Conservation (phyloP, 352 stramenopile genomes). For the Phytopythium vexans region DNA sequence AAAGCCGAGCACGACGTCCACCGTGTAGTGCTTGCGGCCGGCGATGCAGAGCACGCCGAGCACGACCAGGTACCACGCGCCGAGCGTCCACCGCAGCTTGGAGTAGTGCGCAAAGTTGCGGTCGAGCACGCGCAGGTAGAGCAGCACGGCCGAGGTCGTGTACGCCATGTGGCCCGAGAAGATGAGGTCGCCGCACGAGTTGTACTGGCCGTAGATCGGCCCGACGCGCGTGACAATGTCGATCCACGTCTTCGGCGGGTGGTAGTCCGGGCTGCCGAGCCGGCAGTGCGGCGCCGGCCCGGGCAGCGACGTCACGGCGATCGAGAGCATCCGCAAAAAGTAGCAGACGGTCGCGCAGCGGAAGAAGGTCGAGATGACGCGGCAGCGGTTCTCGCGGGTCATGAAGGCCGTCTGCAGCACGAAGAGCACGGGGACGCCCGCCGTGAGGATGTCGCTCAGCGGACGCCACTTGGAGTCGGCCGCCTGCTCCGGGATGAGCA, state of each 20-base stretch:
- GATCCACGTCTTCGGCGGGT: slow-evolving; percentile 60
- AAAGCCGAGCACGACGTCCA: slow-evolving; percentile 70
- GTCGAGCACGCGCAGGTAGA: slow-evolving; percentile 63
- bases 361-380: slow-evolving; percentile 60
- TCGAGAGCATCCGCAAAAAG: slow-evolving; percentile 61
- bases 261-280: slow-evolving; percentile 43
- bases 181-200: slow-evolving; percentile 73
- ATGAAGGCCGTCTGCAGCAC: slow-evolving; percentile 50
- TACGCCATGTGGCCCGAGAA: slow-evolving; percentile 79
- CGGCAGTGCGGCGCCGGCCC: slow-evolving; percentile 69
- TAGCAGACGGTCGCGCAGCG: slow-evolving; percentile 68
- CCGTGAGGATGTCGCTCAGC: slow-evolving; percentile 66
- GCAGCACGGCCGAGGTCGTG: slow-evolving; percentile 59
- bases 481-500: slow-evolving; percentile 65
- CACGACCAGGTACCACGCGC: slow-evolving; percentile 45
- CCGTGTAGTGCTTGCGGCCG: slow-evolving; percentile 73
- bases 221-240: slow-evolving; percentile 72
- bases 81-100: slow-evolving; percentile 47
- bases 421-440: slow-evolving; percentile 54
- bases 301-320: slow-evolving; percentile 65
- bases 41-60: slow-evolving; percentile 56
- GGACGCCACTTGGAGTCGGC: slow-evolving; percentile 55
- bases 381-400: slow-evolving; percentile 43
- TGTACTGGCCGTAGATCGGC: slow-evolving; percentile 72
- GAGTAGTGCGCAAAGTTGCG: slow-evolving; percentile 49